Conservation (phyloP, 2,329 filamentous ascomycete species). For the Fusarium continuum region DNA sequence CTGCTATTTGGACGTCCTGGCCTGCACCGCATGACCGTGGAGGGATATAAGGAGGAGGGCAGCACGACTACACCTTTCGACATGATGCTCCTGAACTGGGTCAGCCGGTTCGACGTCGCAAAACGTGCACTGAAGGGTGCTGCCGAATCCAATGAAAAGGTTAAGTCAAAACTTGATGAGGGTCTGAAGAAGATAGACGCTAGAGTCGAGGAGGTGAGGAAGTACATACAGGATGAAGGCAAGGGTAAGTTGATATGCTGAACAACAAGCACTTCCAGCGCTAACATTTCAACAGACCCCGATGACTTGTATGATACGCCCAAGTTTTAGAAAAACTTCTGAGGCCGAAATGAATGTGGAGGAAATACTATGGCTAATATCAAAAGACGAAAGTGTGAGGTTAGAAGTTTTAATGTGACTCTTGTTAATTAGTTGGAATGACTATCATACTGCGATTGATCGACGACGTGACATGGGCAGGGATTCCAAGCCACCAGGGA, state of each 20-base stretch:
- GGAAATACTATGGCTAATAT: neutral
- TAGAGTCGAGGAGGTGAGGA: constrained; percentile 57
- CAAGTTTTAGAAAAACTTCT: constrained; percentile 16
- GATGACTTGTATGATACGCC: constrained; percentile 36
- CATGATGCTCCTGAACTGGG: constrained; percentile 72
- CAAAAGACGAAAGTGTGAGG: neutral
- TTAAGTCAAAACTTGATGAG: constrained; percentile 56
- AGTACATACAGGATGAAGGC: constrained; percentile 62
- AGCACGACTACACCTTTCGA: constrained; percentile 74
- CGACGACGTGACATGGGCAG: neutral
- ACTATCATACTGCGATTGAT: neutral
- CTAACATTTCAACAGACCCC: constrained; percentile 28
- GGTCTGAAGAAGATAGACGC: constrained; percentile 58
- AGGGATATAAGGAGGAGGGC: constrained; percentile 71
- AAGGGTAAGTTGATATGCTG: constrained; percentile 52
- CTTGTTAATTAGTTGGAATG: neutral
- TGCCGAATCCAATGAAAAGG: constrained; percentile 56
- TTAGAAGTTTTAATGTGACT: neutral
- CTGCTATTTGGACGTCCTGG: constrained; percentile 66
- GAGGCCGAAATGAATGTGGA: neutral
- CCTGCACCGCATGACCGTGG: constrained; percentile 62
- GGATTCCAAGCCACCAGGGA: neutral
- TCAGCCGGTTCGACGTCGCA: constrained; percentile 68
- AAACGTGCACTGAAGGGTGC: constrained; percentile 62
- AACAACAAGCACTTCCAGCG: too few relatives aligned